These are phyloP conservation scores for Ichthyophthirius multifiliis DNA, from an alignment of 169 alveolate genomes.

Conservation along the genomic window DNA sequence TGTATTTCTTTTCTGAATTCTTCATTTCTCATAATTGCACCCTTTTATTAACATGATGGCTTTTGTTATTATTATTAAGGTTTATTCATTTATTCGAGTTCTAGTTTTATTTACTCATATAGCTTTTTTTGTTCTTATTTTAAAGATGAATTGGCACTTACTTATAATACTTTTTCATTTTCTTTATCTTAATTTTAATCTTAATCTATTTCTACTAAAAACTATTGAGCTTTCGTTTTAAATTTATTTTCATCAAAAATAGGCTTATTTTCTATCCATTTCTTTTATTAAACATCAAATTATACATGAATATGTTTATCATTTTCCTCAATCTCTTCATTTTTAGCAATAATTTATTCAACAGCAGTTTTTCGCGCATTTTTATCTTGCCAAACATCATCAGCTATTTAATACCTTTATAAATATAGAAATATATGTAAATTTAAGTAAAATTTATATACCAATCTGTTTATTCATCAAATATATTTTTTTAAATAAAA, in stretches of 20 bases:
- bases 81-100: neutral
- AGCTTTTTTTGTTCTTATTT: neutral
- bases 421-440: neutral
- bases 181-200: neutral
- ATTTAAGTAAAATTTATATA: neutral
- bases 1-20: constrained; percentile 30
- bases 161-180: neutral
- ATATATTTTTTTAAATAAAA: constrained; percentile 58
- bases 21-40: neutral
- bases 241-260: neutral
- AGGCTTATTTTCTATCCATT: neutral
- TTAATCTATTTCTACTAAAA: neutral
- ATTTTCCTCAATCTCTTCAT: constrained; percentile 38
- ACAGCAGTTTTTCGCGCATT: constrained; percentile 68
- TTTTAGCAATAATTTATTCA: constrained; percentile 42
- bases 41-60: neutral
- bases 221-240: neutral
- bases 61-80: neutral
- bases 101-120: constrained; percentile 5
- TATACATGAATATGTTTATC: neutral
- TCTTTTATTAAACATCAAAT: neutral
- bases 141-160: neutral
- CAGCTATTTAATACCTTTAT: constrained; percentile 57
- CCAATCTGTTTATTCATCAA: constrained; percentile 86
- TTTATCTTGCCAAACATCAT: constrained; percentile 74